Conservation (phyloP, 768 basidiomycete species). For the Podaxis mareebaensis region DNA sequence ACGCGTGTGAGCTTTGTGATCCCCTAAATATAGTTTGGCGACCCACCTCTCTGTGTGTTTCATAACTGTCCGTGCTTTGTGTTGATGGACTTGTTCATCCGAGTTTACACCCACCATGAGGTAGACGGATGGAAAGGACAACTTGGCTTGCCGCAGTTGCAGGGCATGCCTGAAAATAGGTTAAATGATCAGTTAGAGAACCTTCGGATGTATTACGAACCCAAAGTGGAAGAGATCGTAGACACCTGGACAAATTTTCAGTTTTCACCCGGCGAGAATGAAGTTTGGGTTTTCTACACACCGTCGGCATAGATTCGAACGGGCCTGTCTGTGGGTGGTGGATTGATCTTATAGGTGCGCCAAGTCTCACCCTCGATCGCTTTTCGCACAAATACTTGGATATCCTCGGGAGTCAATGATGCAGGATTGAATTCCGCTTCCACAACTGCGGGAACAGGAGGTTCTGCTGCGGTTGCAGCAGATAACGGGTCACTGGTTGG, state of each 20-base stretch:
- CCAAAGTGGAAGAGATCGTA: conserved; percentile 98
- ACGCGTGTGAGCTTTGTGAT: conserved; percentile 11
- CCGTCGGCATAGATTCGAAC: conserved; percentile 95
- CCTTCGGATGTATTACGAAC: conserved; percentile 40
- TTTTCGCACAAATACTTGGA: conserved; percentile 71
- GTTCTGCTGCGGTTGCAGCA: conserved; percentile 30
- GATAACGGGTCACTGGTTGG: conserved; percentile 30
- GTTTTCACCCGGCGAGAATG: not conserved
- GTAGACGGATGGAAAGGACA: conserved; percentile 88
- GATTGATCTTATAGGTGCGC: conserved; percentile 80
- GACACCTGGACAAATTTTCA: conserved; percentile 57
- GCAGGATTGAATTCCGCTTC: conserved; percentile 60
- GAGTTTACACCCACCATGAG: conserved; percentile 93
- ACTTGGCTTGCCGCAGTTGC: conserved; percentile 94
- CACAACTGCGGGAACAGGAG: conserved; percentile 39
- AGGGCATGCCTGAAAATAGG: conserved; percentile 72
- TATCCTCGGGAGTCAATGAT: conserved; percentile 70
- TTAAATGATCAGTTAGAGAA: not conserved
- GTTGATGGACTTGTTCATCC: conserved; percentile 73
- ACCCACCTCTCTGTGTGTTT: conserved; percentile 79
- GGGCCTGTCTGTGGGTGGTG: conserved; percentile 78
- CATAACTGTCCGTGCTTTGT: conserved; percentile 89
- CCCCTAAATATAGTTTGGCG: not conserved
- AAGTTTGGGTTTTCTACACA: conserved; percentile 30
- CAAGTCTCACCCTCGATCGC: conserved; percentile 72